Evolutionary conservation across 148 eudicot species (phyloP).

Genomic region (Linanthus parryae): DNA sequence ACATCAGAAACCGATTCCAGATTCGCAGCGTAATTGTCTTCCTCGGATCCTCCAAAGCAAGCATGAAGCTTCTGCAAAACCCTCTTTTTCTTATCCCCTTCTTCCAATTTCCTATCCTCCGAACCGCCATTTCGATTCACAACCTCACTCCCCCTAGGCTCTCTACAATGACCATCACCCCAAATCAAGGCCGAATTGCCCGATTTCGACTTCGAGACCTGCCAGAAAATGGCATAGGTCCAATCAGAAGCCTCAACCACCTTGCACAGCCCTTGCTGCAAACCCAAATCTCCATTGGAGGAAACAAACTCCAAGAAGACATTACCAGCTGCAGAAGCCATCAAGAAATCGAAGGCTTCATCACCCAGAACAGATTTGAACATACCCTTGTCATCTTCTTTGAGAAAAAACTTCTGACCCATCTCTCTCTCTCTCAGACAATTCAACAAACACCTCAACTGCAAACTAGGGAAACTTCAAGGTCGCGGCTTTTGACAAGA

Average conservation of each 20-base stretch:
- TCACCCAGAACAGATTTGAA: conserved; percentile 64
- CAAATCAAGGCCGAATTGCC: conserved; percentile 85
- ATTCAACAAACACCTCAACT: conserved; percentile 3
- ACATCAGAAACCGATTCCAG: conserved; percentile 68
- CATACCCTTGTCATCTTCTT: conserved; percentile 57
- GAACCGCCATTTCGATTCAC: conserved; percentile 11
- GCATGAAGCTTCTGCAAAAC: conserved; percentile 70
- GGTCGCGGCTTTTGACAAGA: too few species aligned
- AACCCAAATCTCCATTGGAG: conserved; percentile 52
- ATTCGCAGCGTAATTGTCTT: conserved; percentile 45
- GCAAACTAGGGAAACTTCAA: too few species aligned
- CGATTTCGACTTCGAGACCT: conserved; percentile 68
- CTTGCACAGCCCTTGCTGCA: conserved; percentile 54
- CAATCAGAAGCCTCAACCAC: conserved; percentile 78
- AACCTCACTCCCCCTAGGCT: conserved; percentile 25
- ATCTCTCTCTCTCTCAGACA: conserved; percentile 22
- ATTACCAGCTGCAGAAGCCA: conserved; percentile 44
- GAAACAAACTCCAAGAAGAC: conserved; percentile 56
- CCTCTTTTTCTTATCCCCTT: conserved; percentile 34
- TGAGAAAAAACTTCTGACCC: conserved; percentile 52
- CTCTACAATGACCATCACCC: conserved; percentile 89
- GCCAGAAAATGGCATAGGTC: conserved; percentile 93
- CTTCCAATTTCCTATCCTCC: conserved; percentile 24
- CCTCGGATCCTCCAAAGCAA: conserved; percentile 60
- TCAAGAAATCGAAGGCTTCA: conserved; percentile 64